Evolutionary conservation across 768 basidiomycete species (phyloP), one percentile per base, ranked within the genome.

Genomic region (Leccinum variicolor): DNA sequence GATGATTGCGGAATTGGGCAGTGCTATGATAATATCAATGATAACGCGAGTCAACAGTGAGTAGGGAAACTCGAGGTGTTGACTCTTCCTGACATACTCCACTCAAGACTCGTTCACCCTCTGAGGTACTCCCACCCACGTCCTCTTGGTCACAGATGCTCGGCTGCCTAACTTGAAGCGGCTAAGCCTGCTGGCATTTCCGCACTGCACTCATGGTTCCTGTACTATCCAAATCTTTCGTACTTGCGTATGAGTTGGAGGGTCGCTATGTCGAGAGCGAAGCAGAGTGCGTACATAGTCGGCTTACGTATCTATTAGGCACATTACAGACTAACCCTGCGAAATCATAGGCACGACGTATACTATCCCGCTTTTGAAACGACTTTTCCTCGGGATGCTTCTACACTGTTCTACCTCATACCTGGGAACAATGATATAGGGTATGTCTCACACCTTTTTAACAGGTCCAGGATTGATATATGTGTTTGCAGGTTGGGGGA

Each of bases 371-470:
- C 83, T 53, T 92, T 92, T 75, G 79, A 83, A 63, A 73, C 75
- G 5, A 84, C 85, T 28, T 91, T 91, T 65, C 68, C 75, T 17
- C 63, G 75, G 1, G 69, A 79, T 19, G 55, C 73, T 14, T 72
- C 73, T 3, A 69, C 76, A 14, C 66, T 75, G 1, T 76, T 79
- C 53, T 80, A 84, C 72, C 84, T 82, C 64, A 76, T 91, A 43
- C 85, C 89, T 7, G 92, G 92, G n/a, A 94, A 94, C 62, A 87
- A 86, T 62, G 92, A 94, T 63, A 79, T 94, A 47, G 85, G 85
- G 81, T 86, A 49, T 23, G 81, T 72, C 47, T 50, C 23, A 1
- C 50, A 51, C 28, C 23, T 51, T 48, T n/a, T 33, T 8, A n/a
- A 52, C 13, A 34, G 31, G 28, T 26, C 50, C 6, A 31, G 17